Evolutionary conservation across 345 rosid species (phyloP).

Genomic region (Arabidopsis suecica): DNA sequence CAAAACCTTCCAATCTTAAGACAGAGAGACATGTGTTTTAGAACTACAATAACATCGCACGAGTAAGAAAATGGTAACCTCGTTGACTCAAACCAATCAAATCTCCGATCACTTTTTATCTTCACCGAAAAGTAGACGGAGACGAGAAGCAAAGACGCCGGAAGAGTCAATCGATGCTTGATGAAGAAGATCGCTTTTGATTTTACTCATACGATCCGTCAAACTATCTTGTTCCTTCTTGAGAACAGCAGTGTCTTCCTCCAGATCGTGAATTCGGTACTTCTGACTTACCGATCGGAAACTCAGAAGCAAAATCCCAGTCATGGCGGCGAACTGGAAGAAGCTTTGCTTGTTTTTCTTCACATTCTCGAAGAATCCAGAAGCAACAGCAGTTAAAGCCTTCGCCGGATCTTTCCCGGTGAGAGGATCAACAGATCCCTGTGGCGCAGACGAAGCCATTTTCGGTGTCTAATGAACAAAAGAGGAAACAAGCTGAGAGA

Average conservation of each 20-base stretch:
- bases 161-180: conserved; percentile 83
- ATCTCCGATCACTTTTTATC: conserved; percentile 41
- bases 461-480: background rate
- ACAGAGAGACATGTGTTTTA: background rate
- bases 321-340: conserved; percentile 76
- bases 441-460: conserved; percentile 59
- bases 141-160: conserved; percentile 76
- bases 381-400: conserved; percentile 39
- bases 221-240: conserved; percentile 64
- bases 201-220: conserved; percentile 58
- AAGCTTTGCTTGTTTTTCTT: conserved; percentile 66
- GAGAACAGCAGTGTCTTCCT: conserved; percentile 69
- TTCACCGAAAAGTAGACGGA: conserved; percentile 68
- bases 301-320: conserved; percentile 82
- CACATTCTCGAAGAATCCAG: conserved; percentile 60
- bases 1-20: conserved; percentile 5
- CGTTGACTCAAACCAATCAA: conserved; percentile 11
- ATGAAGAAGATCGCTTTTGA: conserved; percentile 64
- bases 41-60: background rate
- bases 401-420: conserved; percentile 46
- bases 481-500: background rate
- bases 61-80: conserved; percentile 9
- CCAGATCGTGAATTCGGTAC: conserved; percentile 74
- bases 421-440: conserved; percentile 44
- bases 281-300: conserved; percentile 85